A percentile compares a stretch with the other conserved stretches of the same genome.
These are phyloP conservation scores for Pyrenophora teres DNA, from an alignment of 2,329 filamentous ascomycete genomes.

Conservation along the genomic window DNA sequence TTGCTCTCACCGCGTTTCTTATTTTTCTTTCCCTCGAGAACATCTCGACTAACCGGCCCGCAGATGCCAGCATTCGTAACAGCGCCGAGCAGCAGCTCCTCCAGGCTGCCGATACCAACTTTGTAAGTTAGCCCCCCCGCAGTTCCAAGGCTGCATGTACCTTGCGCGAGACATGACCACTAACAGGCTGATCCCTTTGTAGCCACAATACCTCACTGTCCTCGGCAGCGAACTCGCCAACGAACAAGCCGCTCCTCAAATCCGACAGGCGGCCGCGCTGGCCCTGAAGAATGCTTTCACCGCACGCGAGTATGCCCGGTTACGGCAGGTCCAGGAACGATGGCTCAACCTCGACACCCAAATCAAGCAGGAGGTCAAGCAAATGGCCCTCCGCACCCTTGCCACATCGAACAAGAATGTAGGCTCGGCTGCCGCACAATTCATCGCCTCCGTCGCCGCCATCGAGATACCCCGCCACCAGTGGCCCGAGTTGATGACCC, in stretches of 20 bases:
- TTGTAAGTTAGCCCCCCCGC: constrained; percentile 66
- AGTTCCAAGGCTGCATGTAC: constrained; percentile 24
- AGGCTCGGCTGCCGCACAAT: constrained; percentile 88
- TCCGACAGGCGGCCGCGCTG: constrained; percentile 92
- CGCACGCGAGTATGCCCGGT: constrained; percentile 83
- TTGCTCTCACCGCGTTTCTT: constrained; percentile 18
- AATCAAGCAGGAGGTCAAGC: constrained; percentile 87
- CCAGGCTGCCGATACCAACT: constrained; percentile 92
- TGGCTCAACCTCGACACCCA: constrained; percentile 84
- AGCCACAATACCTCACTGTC: constrained; percentile 83
- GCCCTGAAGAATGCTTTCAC: constrained; percentile 98
- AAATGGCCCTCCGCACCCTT: constrained; percentile 85
- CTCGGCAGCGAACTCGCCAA: constrained; percentile 94
- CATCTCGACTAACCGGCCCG: constrained; percentile 43
- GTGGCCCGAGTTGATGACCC: constrained; percentile 90
- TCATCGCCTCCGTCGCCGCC: constrained; percentile 90
- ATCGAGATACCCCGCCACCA: constrained; percentile 93
- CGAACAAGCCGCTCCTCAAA: constrained; percentile 78
- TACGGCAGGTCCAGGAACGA: constrained; percentile 89
- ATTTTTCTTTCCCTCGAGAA: constrained; percentile 16
- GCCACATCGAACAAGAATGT: constrained; percentile 78
- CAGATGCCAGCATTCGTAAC: constrained; percentile 88
- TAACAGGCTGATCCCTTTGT: constrained; percentile 34
- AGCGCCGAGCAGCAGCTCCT: constrained; percentile 92
- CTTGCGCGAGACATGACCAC: constrained; percentile 31